Percentiles rank a stretch among this genome's conserved stretches.
Evolutionary conservation across 306 rosid genomes (phyloP).

Genomic region (Cicer yamashitae): DNA sequence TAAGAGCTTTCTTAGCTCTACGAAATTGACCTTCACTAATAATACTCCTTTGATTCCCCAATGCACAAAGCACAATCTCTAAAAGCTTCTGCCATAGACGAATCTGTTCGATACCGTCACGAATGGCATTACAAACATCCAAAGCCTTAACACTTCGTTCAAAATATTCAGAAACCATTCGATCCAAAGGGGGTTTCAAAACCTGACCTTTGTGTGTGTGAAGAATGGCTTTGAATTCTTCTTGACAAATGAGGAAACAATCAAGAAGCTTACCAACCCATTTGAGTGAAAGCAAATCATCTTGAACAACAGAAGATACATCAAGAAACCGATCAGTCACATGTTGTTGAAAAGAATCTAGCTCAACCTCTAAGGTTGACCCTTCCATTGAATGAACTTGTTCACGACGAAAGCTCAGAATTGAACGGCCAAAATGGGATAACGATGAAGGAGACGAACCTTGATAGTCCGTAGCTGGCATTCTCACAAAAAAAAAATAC

Average conservation of each 20-base stretch:
- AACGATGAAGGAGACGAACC: slow-evolving; percentile 66
- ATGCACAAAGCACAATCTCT: slow-evolving; percentile 77
- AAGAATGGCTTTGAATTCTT: slow-evolving; percentile 71
- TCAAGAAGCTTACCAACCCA: slow-evolving; percentile 79
- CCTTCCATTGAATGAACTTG: slow-evolving; percentile 65
- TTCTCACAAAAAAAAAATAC: slow-evolving; percentile 49
- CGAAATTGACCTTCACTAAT: slow-evolving; percentile 93
- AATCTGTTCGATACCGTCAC: slow-evolving; percentile 91
- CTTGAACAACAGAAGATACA: slow-evolving; percentile 46
- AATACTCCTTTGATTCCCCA: slow-evolving; percentile 61
- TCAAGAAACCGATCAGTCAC: slow-evolving; percentile 59
- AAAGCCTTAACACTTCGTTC: slow-evolving; percentile 88
- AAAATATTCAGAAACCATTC: slow-evolving; percentile 71
- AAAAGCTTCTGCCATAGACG: slow-evolving; percentile 80
- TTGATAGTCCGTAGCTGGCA: slow-evolving; percentile 84
- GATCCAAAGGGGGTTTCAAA: slow-evolving; percentile 61
- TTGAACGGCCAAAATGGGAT: slow-evolving; percentile 64
- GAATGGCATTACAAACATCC: slow-evolving; percentile 87
- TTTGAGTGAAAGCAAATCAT: slow-evolving; percentile 64
- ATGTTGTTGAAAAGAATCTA: slow-evolving; percentile 70
- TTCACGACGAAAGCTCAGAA: slow-evolving; percentile 57
- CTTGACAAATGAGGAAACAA: slow-evolving; percentile 64
- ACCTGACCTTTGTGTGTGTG: slow-evolving; percentile 42
- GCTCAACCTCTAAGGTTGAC: slow-evolving; percentile 54
- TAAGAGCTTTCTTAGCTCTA: slow-evolving; percentile 83